Evolutionary conservation across 1,284 basidiomycete genomes (phyloP), one percentile per base, ranked within the genome.

Genomic region (Filobasidium uniguttulatum): DNA sequence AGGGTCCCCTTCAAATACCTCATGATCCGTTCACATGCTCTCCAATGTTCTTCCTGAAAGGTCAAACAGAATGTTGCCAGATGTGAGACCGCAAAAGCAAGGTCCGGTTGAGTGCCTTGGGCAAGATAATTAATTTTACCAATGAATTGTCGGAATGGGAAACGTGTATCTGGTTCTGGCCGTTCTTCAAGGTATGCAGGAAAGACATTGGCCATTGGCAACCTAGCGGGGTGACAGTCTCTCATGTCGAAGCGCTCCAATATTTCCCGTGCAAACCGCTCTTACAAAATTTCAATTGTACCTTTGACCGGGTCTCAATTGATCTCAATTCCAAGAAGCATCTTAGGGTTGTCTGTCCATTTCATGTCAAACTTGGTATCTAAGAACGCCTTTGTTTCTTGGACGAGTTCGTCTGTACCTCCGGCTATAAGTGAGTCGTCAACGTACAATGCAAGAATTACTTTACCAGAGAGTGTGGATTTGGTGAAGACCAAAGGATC

Each of bases 401-500:
- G 48, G 26, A 55, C 44, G 7, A 56, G 53, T 44, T 56, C 52
- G 5, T 56, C 55, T 33, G 57, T 56, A 20, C 50, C 53, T 10
- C 52, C 44, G 12, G 59, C 36, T n/a, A 53, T 50, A 5, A 46
- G 35, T 3, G 28, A n/a, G 12, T 52, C 52, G n/a, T 56, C 36
- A 3, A 54, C 53, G 17, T 48, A 50, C 14, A 54, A 20, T 17
- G 26, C 17, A 7, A 54, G n/a, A 5, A 38, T 31, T 20, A 38
- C 30, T 19, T 22, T 38, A 46, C 0, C 10, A 1, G 31, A 12
- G 26, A 15, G 26, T 6, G 9, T 10, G 29, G 36, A 29, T 12
- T 44, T 35, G 26, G 46, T 43, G 49, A 70, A 72, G 1, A 74
- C 52, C 47, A 72, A 73, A 37, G 64, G 57, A 25, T 74, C 65